phyloP scores from a whole-genome alignment of 805 yeast genomes.

The Myxozyma vanderwaltii region DNA sequence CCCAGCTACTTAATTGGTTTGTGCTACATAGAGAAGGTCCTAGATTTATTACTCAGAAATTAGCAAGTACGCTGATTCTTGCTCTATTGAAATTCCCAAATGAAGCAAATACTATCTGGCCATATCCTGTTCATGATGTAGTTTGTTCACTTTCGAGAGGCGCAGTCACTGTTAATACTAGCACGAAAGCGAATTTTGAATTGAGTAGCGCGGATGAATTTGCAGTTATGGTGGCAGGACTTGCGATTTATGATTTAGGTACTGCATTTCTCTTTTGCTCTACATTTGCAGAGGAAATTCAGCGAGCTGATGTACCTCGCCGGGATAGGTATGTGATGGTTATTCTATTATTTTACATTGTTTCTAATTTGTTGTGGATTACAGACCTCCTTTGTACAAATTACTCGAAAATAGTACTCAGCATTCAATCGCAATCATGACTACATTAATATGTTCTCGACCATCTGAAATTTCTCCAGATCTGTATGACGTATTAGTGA shows the following conservation, averaged over 20 bases:
- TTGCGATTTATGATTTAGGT: slow-evolving; percentile 6
- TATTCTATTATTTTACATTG: not conserved
- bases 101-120: slow-evolving; percentile 11
- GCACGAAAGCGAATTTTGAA: not conserved
- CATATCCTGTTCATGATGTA: slow-evolving; percentile 25
- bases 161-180: not conserved
- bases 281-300: slow-evolving; percentile 28
- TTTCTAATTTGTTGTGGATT: not conserved
- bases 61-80: slow-evolving; percentile 19
- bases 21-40: slow-evolving; percentile 21
- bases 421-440: slow-evolving; percentile 6
- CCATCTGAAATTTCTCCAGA: slow-evolving; percentile 8
- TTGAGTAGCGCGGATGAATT: not conserved
- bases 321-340: slow-evolving; percentile 8
- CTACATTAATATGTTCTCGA: slow-evolving; percentile 2
- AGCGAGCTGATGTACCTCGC: slow-evolving; percentile 26
- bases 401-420: slow-evolving; percentile 9
- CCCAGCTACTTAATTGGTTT: slow-evolving; percentile 24
- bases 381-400: slow-evolving; percentile 11
- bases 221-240: not conserved
- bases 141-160: slow-evolving; percentile 12
- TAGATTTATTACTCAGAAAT: slow-evolving; percentile 24
- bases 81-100: slow-evolving; percentile 18
- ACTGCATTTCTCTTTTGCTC: slow-evolving; percentile 17
- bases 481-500: slow-evolving; percentile 9